Base-by-base conservation (phyloP, 768 basidiomycete genomes). In the Coprinellus micaceus region DNA sequence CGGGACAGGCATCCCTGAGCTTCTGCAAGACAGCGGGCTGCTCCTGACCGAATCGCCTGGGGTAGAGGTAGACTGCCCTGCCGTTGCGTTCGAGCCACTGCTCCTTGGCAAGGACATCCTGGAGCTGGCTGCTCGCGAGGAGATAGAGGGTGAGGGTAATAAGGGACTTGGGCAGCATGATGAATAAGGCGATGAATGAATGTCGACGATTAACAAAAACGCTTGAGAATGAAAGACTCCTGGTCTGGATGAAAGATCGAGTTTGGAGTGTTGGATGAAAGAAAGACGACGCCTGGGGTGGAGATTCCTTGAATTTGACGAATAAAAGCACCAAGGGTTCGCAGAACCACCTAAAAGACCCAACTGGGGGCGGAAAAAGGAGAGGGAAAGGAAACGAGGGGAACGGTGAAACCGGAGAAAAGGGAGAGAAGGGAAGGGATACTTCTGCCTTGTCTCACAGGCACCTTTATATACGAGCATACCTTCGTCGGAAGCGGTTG, bases 21-120 rank as follows among this genome's bases (percentile, higher is more conserved):
- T 81, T 75, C 44, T 71, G 62, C 29, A 83, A 69, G 36, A 80
- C 76, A 10, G 72, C 67, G 25, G 80, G 79, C 24, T 80, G 71
- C 61, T 82, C 75, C 64, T 81, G 77, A 24, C 76, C 74, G 63
- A 82, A 83, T 22, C 82, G 77, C 61, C 82, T 76, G 39, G 80
- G 81, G 62, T 81, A 65, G 37, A 84, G 67, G 49, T 69, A 69
- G 39, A 83, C 69, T n/a, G 77, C 66, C 13, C 65, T 68, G 58
- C 69, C 71, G 59, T 81, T 69, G 45, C 82, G 69, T 63, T 84
- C 82, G 28, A 80, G 64, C 78, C 78, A 79, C 30, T 61, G 59
- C 50, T 74, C 71, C 45, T 81, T 81, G 25, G 73, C 75, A 30
- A 75, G 55, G 52, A 64, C 73, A 41, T n/a, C n/a, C n/a, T n/a